Evolutionary conservation across 805 yeast genomes (phyloP).

Genomic region (Ogataea salicorniae): DNA sequence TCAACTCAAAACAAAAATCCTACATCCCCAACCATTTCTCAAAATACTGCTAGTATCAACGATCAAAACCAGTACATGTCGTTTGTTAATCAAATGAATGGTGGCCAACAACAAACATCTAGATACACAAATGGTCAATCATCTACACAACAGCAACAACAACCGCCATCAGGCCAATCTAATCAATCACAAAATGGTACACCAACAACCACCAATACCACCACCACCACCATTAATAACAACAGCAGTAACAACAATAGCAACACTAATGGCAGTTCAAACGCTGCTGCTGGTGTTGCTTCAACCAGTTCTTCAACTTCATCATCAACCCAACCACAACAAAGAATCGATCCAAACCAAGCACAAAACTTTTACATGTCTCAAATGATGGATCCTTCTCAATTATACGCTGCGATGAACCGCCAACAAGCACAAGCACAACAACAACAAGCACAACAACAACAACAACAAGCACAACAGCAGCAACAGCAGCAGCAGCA

Average conservation of each 20-base stretch:
- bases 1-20: constrained; percentile 12
- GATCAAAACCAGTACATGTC: constrained; percentile 19
- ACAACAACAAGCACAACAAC: constrained; percentile 13
- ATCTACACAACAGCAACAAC: background rate
- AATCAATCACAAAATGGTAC: background rate
- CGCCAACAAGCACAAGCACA: constrained; percentile 20
- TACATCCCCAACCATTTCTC: constrained; percentile 21
- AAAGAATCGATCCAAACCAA: constrained; percentile 14
- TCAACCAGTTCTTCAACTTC: background rate
- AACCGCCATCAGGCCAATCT: background rate
- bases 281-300: too few species aligned
- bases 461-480: constrained; percentile 7
- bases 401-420: constrained; percentile 18
- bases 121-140: constrained; percentile 17
- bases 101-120: constrained; percentile 12
- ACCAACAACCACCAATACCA: constrained; percentile 5
- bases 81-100: constrained; percentile 18
- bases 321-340: constrained; percentile 8
- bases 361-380: constrained; percentile 18
- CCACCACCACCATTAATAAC: background rate
- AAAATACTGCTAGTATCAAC: constrained; percentile 14
- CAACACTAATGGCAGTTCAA: too few species aligned
- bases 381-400: constrained; percentile 21
- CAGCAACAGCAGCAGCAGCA: constrained; percentile 5
- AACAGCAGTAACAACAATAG: background rate